These are phyloP conservation scores for Oryza rufipogon DNA, from an alignment of 176 grass and related monocot genomes.

Conservation along the genomic window DNA sequence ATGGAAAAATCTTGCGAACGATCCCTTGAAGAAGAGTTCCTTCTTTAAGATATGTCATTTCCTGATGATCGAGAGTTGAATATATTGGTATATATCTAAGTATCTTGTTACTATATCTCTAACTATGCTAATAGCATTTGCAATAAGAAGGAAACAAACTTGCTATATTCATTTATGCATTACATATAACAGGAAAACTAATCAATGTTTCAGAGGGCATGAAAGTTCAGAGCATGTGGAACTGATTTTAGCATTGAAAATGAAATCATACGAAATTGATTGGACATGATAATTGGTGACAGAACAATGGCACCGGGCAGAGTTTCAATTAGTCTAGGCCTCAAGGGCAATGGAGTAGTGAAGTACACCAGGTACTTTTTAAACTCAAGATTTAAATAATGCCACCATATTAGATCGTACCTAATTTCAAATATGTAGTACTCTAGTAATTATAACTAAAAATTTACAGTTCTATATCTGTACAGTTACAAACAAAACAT, in stretches of 20 bases:
- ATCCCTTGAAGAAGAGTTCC: constrained; percentile 85
- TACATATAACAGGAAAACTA: constrained; percentile 25
- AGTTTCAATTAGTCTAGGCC: not conserved
- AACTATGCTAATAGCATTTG: constrained; percentile 2
- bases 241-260: constrained; percentile 3
- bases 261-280: not conserved
- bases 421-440: not conserved
- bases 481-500: not conserved
- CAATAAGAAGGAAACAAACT: not conserved
- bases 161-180: not conserved
- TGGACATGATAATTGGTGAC: constrained; percentile 8
- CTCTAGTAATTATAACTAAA: not conserved
- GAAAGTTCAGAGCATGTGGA: not conserved
- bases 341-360: constrained; percentile 20
- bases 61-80: constrained; percentile 47
- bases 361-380: not conserved
- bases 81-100: not conserved
- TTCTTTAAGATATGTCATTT: constrained; percentile 80
- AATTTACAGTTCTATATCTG: not conserved
- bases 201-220: not conserved
- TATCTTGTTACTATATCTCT: not conserved
- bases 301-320: not conserved
- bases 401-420: not conserved
- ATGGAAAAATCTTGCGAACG: constrained; percentile 71
- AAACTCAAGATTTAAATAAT: not conserved